Evolutionary conservation across 1,284 basidiomycete species (phyloP).

Genomic region (Somion occarium): DNA sequence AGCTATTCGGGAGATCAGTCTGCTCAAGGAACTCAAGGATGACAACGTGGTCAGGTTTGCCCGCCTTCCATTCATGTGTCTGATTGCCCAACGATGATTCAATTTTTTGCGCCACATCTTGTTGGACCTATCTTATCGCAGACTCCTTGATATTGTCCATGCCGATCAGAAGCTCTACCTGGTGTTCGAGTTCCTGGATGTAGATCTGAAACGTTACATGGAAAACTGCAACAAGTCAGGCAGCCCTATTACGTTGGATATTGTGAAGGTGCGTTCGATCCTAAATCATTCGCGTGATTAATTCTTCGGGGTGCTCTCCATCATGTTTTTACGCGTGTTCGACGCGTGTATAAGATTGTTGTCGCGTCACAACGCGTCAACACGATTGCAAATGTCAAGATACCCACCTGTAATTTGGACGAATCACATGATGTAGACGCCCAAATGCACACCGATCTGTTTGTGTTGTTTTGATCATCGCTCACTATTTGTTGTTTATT

Average conservation of each 20-base stretch:
- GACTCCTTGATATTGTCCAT: slow-evolving; percentile 95
- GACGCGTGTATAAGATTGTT: slow-evolving; percentile 19
- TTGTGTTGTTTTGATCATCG: neutral
- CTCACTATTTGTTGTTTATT: neutral
- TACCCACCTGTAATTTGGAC: slow-evolving; percentile 1
- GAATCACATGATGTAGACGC: slow-evolving; percentile 24
- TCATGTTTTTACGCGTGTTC: slow-evolving; percentile 16
- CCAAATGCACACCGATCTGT: neutral
- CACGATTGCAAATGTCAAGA: slow-evolving; percentile 9
- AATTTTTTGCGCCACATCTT: slow-evolving; percentile 10
- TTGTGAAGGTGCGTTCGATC: slow-evolving; percentile 70
- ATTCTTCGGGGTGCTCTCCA: neutral
- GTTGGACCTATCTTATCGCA: slow-evolving; percentile 27
- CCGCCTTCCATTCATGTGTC: neutral
- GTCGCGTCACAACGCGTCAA: slow-evolving; percentile 27
- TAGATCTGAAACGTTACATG: slow-evolving; percentile 96
- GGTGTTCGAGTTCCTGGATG: slow-evolving; percentile 93
- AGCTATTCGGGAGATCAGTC: slow-evolving; percentile 95
- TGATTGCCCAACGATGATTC: neutral
- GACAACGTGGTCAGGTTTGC: slow-evolving; percentile 89
- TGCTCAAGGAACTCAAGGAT: slow-evolving; percentile 95
- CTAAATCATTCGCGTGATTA: neutral
- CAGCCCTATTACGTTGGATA: slow-evolving; percentile 70
- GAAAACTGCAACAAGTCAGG: slow-evolving; percentile 75
- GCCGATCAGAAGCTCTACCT: slow-evolving; percentile 96